Evolutionary conservation across 169 alveolate species (phyloP).

Genomic region (Cryptosporidium ubiquitum): DNA sequence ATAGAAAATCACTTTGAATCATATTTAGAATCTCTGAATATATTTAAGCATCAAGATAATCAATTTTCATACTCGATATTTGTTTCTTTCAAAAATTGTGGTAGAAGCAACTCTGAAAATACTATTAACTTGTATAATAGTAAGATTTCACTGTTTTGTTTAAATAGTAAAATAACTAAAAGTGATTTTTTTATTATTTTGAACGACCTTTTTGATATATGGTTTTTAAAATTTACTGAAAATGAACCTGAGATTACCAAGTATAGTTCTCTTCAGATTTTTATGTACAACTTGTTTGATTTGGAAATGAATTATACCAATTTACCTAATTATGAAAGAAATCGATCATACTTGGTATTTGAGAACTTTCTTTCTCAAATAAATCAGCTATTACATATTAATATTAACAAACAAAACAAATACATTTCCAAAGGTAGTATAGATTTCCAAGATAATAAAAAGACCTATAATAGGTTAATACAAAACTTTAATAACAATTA

Average conservation of each 20-base stretch:
- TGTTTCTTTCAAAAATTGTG: constrained; percentile 48
- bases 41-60: too few species aligned
- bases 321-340: not conserved
- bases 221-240: constrained; percentile 26
- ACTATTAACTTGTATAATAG: constrained; percentile 3
- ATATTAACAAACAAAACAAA: constrained; percentile 11
- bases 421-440: not conserved
- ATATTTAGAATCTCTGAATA: not conserved
- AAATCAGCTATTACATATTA: not conserved
- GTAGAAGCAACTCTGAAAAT: not conserved
- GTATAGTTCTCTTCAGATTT: constrained; percentile 7
- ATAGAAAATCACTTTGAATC: not conserved
- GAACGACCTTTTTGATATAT: constrained; percentile 25
- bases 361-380: constrained; percentile 13
- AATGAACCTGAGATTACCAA: not conserved
- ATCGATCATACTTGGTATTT: not conserved
- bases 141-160: constrained; percentile 23
- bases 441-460: not conserved
- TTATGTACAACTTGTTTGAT: constrained; percentile 6
- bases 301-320: not conserved
- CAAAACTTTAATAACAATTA: constrained; percentile 11
- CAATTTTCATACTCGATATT: not conserved
- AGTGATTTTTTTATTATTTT: constrained; percentile 37
- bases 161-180: not conserved
- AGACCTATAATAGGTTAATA: not conserved